Conservation (phyloP, 805 yeast genomes). For the Ogataea salicorniae region DNA sequence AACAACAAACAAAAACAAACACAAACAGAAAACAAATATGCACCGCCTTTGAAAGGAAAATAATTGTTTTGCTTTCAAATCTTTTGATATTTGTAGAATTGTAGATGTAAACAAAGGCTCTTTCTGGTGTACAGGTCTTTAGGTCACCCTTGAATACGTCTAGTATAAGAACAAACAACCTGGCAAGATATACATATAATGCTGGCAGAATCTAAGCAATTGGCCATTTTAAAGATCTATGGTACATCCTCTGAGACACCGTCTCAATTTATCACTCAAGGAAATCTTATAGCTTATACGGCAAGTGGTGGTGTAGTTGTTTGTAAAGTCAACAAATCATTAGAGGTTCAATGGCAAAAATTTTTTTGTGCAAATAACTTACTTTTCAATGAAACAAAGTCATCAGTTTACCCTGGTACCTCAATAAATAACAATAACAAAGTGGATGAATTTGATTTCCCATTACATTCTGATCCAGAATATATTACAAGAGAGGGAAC, state of each 20-base stretch:
- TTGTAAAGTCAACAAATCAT: conserved; percentile 26
- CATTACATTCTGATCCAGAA: conserved; percentile 29
- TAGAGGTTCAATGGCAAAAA: conserved; percentile 32
- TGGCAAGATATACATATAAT: too few relatives aligned
- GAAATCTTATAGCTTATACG: conserved; percentile 42
- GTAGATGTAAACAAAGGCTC: neutral
- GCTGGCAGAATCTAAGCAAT: neutral
- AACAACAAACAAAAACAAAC: neutral
- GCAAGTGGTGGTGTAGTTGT: conserved; percentile 62
- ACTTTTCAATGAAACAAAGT: neutral
- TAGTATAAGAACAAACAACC: too few relatives aligned
- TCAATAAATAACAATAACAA: neutral
- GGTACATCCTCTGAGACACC: conserved; percentile 45
- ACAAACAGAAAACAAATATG: neutral
- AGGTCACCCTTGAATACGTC: too few relatives aligned
- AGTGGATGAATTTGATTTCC: conserved; percentile 34
- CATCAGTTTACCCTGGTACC: too few relatives aligned
- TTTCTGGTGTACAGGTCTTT: too few relatives aligned
- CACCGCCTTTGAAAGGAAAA: too few relatives aligned
- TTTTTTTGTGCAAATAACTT: conserved; percentile 47
- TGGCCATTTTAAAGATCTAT: conserved; percentile 27
- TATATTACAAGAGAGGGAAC: conserved; percentile 20
- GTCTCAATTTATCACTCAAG: conserved; percentile 37
- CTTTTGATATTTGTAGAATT: too few relatives aligned
- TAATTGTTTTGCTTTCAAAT: too few relatives aligned